A percentile compares a stretch with the other conserved stretches of the same genome.
phyloP scores from a whole-genome alignment of 352 stramenopile species.

The Pythium aquatile region DNA sequence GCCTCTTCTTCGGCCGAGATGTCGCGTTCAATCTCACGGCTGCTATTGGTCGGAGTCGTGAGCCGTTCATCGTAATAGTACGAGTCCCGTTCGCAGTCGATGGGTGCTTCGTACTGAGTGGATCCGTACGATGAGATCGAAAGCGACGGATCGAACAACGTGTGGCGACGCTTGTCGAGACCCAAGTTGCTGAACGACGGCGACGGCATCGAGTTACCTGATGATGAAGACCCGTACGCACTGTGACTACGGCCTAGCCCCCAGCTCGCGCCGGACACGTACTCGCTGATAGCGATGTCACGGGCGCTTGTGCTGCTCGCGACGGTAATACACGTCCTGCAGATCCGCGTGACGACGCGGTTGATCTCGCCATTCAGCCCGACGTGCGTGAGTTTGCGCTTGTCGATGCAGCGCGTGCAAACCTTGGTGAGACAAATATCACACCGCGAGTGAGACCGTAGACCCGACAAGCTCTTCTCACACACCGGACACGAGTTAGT shows the following conservation, averaged over 20 bases:
- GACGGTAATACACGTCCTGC: slow-evolving; percentile 5
- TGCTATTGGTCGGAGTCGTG: background rate
- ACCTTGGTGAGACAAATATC: slow-evolving; percentile 8
- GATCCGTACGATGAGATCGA: background rate
- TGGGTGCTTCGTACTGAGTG: background rate
- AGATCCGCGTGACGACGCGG: slow-evolving; percentile 1
- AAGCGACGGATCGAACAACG: background rate
- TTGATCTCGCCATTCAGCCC: background rate
- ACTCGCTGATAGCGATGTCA: slow-evolving; percentile 11
- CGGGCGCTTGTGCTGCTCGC: slow-evolving; percentile 3
- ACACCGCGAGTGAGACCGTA: background rate
- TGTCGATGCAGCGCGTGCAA: slow-evolving; percentile 17
- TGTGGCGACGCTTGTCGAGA: background rate
- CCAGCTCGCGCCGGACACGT: background rate
- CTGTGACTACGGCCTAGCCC: background rate
- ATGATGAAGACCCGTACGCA: background rate
- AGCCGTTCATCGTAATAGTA: background rate
- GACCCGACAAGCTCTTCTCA: background rate
- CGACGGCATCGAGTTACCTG: background rate
- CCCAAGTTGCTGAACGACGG: background rate
- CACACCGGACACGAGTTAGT: background rate
- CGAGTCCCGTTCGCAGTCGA: background rate
- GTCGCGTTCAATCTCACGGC: background rate
- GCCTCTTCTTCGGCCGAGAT: background rate
- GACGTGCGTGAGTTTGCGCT: slow-evolving; percentile 20